A percentile compares a stretch with the other conserved stretches of the same genome.
Conservation (phyloP, 148 eudicot genomes). For the Chenopodium formosanum region DNA sequence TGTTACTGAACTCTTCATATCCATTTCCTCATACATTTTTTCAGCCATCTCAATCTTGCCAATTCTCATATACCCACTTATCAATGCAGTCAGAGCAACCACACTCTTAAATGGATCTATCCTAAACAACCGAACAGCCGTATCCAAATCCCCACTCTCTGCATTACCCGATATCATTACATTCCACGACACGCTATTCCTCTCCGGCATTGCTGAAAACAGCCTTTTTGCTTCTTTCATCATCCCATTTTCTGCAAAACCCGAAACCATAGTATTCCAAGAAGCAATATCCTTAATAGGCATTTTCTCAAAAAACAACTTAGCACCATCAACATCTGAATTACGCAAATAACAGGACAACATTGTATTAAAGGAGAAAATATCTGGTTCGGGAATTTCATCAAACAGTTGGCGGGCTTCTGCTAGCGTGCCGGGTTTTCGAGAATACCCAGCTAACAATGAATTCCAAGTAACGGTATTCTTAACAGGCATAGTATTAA, state of each 20-base stretch:
- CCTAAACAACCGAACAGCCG: slow-evolving; percentile 47
- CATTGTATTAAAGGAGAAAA: slow-evolving; percentile 64
- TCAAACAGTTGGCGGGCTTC: slow-evolving; percentile 73
- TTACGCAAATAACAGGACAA: slow-evolving; percentile 58
- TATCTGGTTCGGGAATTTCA: slow-evolving; percentile 66
- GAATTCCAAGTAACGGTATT: slow-evolving; percentile 67
- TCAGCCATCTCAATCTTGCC: slow-evolving; percentile 64
- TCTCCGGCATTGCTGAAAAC: slow-evolving; percentile 54
- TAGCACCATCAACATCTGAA: slow-evolving; percentile 46
- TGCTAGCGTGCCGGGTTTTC: slow-evolving; percentile 37
- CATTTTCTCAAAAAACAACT: slow-evolving; percentile 46
- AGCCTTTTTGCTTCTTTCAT: slow-evolving; percentile 55
- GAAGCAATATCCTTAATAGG: slow-evolving; percentile 60
- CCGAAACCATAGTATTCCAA: slow-evolving; percentile 75
- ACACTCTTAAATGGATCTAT: slow-evolving; percentile 49
- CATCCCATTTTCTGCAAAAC: slow-evolving; percentile 48
- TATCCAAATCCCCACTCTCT: slow-evolving; percentile 52
- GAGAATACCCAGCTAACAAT: slow-evolving; percentile 52
- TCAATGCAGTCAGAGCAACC: slow-evolving; percentile 57
- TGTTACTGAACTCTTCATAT: slow-evolving; percentile 50
- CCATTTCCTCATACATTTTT: slow-evolving; percentile 45
- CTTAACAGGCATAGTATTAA: slow-evolving; percentile 45
- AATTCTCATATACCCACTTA: slow-evolving; percentile 62
- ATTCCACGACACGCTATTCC: slow-evolving; percentile 69
- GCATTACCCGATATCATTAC: slow-evolving; percentile 70